Conservation (phyloP, 208 protist genomes). For the Leishmania lainsoni region DNA sequence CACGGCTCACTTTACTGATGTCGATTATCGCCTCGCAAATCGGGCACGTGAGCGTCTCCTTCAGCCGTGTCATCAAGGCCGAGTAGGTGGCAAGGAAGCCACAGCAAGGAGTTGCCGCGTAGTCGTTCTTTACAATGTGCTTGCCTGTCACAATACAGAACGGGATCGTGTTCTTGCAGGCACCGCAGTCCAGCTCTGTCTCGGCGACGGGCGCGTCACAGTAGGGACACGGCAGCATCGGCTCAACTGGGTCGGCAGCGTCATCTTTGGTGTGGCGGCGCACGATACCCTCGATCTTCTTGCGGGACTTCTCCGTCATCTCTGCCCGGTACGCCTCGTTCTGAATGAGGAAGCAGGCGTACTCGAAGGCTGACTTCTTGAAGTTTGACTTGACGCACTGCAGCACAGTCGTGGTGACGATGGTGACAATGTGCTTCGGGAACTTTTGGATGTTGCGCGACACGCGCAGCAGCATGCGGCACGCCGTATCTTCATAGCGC, state of each 20-base stretch:
- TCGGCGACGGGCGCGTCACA: conserved; percentile 87
- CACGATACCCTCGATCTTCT: conserved; percentile 97
- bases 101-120: conserved; percentile 90
- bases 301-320: conserved; percentile 94
- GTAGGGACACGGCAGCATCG: conserved; percentile 91
- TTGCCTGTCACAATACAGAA: conserved; percentile 96
- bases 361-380: conserved; percentile 95
- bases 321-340: conserved; percentile 93
- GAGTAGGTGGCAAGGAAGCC: conserved; percentile 90
- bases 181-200: conserved; percentile 93
- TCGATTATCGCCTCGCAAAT: conserved; percentile 87
- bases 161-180: conserved; percentile 95
- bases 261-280: conserved; percentile 86
- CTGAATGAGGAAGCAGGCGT: conserved; percentile 94
- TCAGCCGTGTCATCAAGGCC: conserved; percentile 68
- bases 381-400: conserved; percentile 94
- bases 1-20: conserved; percentile 73
- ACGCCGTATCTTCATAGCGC: conserved; percentile 90
- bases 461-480: conserved; percentile 96
- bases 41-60: conserved; percentile 67
- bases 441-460: conserved; percentile 96
- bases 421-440: conserved; percentile 93
- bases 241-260: conserved; percentile 77
- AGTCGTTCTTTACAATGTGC: conserved; percentile 91
- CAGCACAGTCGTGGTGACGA: conserved; percentile 95